Evolutionary conservation across 2,329 filamentous ascomycete genomes (phyloP).

Genomic region (Diaporthe citriasiana): DNA sequence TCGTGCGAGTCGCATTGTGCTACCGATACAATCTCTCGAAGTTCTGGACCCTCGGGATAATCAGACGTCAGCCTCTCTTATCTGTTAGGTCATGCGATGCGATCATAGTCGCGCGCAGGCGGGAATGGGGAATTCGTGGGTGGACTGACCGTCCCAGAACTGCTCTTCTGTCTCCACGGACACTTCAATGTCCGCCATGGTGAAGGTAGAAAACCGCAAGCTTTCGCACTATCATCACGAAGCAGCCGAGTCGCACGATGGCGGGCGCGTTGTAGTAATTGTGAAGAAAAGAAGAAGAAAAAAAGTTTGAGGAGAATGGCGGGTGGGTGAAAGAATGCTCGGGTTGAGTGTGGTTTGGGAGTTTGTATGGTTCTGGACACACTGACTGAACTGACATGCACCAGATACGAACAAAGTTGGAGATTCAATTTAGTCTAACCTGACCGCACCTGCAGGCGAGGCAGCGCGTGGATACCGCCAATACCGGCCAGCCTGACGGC

Average conservation of each 20-base stretch:
- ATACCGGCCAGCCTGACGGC: slow-evolving; percentile 4
- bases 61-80: slow-evolving; percentile 5
- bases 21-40: slow-evolving; percentile 60
- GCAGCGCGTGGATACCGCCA: slow-evolving; percentile 23
- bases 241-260: slow-evolving; percentile 21
- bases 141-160: slow-evolving; percentile 84
- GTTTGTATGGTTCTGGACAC: neutral
- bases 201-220: slow-evolving; percentile 44
- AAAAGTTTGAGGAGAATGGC: neutral
- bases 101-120: slow-evolving; percentile 2
- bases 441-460: slow-evolving; percentile 26
- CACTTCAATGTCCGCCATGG: slow-evolving; percentile 76
- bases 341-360: neutral
- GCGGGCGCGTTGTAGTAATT: neutral
- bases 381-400: neutral
- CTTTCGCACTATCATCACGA: slow-evolving; percentile 41
- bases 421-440: slow-evolving; percentile 18
- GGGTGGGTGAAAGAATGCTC: neutral
- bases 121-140: slow-evolving; percentile 40
- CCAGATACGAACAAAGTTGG: slow-evolving; percentile 24
- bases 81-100: neutral
- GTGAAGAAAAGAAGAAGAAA: too few relatives aligned
- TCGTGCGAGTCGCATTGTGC: slow-evolving; percentile 66
- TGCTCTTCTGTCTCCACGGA: slow-evolving; percentile 84
- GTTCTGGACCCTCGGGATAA: slow-evolving; percentile 53